Evolutionary conservation across 2,329 filamentous ascomycete species (phyloP).

Genomic region (Monilinia aucupariae): DNA sequence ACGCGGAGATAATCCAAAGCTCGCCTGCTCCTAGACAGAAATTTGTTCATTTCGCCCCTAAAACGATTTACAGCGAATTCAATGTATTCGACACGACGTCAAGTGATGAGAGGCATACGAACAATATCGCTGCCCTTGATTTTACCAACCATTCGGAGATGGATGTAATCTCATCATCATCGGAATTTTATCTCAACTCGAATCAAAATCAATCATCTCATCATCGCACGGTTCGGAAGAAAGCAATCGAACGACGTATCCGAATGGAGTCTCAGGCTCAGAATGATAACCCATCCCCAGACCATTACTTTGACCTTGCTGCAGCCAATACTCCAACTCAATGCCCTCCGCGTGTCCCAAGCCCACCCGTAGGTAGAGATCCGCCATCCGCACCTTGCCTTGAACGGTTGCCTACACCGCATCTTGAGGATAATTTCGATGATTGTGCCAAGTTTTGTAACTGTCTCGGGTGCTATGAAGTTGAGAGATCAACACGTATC

Average conservation of each 20-base stretch:
- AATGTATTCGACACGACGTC: not conserved
- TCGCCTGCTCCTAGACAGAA: not conserved
- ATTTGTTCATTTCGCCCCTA: conserved; percentile 22
- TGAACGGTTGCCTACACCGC: conserved; percentile 27
- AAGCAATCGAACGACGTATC: not conserved
- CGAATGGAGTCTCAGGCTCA: not conserved
- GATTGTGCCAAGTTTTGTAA: conserved; percentile 5
- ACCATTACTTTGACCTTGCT: not conserved
- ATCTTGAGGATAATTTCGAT: conserved; percentile 22
- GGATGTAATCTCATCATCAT: not conserved
- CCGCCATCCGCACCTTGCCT: conserved; percentile 29
- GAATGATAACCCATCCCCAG: not conserved
- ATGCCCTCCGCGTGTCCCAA: conserved; percentile 18
- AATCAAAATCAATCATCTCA: not conserved
- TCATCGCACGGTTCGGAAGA: not conserved
- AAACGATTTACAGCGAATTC: conserved; percentile 21
- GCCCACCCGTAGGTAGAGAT: conserved; percentile 15
- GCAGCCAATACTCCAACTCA: conserved; percentile 13
- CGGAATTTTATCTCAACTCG: not conserved
- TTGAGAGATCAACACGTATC: not conserved
- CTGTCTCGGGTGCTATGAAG: conserved; percentile 3
- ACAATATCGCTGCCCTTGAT: not conserved
- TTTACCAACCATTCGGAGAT: not conserved
- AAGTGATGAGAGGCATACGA: not conserved
- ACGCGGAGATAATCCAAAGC: not conserved